Percentiles rank a stretch among this genome's conserved stretches.
phyloP scores from a whole-genome alignment of 2,329 filamentous ascomycete genomes.

The Thielaviopsis ethacetica region DNA sequence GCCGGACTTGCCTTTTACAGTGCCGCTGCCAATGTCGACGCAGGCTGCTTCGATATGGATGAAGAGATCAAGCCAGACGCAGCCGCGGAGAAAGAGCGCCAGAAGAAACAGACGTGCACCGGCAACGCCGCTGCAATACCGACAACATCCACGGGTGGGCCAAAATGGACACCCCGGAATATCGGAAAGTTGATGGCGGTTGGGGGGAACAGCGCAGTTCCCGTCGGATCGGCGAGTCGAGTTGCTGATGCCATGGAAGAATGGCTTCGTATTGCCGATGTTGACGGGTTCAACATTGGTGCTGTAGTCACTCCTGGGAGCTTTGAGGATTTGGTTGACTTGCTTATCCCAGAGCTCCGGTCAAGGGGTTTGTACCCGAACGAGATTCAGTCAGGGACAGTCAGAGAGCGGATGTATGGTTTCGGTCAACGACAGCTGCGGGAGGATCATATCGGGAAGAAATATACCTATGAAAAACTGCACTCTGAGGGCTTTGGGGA shows the following conservation, averaged over 20 bases:
- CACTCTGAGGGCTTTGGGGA: not conserved
- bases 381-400: not conserved
- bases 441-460: not conserved
- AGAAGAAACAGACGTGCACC: too few relatives aligned
- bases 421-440: not conserved
- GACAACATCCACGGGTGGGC: conserved; percentile 30
- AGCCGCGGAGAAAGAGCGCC: not conserved
- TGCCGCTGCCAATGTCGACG: conserved; percentile 50
- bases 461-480: not conserved
- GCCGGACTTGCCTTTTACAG: conserved; percentile 49
- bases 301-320: conserved; percentile 33
- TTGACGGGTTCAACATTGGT: conserved; percentile 38
- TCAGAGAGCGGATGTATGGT: not conserved
- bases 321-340: conserved; percentile 49
- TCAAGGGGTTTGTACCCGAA: conserved; percentile 34
- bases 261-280: conserved; percentile 34
- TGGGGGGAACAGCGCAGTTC: conserved; percentile 18
- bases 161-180: conserved; percentile 21
- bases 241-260: conserved; percentile 21
- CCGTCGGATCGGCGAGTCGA: conserved; percentile 18
- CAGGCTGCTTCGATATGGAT: conserved; percentile 43
- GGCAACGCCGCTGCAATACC: conserved; percentile 16
- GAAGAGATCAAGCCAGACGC: conserved; percentile 46
- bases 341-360: conserved; percentile 45
- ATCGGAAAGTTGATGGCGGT: conserved; percentile 20